Evolutionary conservation across 1,139 yeast species (phyloP), one percentile per base, ranked within the genome.

Genomic region (Candida buenavistaensis): DNA sequence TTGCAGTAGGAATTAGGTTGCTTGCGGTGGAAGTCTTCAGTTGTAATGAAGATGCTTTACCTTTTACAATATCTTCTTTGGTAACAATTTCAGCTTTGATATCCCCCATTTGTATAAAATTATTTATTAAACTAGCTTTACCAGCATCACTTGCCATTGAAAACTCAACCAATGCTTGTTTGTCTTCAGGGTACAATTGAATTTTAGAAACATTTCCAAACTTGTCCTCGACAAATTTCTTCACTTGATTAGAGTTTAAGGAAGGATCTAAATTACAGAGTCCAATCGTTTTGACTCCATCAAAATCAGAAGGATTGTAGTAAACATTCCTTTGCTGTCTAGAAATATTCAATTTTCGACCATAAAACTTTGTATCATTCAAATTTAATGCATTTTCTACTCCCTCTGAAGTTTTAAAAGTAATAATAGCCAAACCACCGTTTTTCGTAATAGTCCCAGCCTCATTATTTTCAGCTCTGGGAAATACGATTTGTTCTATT

Each of bases 371-470:
- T 0, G 52, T 43, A 2, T 64, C 64, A 41, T 75, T 62, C 30
- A 65, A 39, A 6, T 54, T 46, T 12, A 75, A 39, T 0, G 84
- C 75, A 7, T 59, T 57, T 0, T 52, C 46, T 0, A 78, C 76
- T 2, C 70, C 68, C 1, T 57, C 62, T 7, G 55, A 49, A 0
- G 59, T 52, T 9, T 47, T 40, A 45, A 74, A 81, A 0, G 72
- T 59, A 1, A 82, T 55, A 44, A 82, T 80, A 0, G 82, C 89
- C 51, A 68, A 75, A 0, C 85, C 85, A 31, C 75, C 75, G 41
- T 73, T 62, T 10, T 50, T 39, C 21, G 54, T 46, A 5, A 68
- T 64, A 23, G 52, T 45, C 22, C 45, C 52, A 51, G 55, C 62
- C 12, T 51, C 52, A 1, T 48, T 50, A 14, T 24, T 30, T 6